Base-by-base conservation (phyloP, 2,329 filamentous ascomycete species). In the Fusarium oxysporum region DNA sequence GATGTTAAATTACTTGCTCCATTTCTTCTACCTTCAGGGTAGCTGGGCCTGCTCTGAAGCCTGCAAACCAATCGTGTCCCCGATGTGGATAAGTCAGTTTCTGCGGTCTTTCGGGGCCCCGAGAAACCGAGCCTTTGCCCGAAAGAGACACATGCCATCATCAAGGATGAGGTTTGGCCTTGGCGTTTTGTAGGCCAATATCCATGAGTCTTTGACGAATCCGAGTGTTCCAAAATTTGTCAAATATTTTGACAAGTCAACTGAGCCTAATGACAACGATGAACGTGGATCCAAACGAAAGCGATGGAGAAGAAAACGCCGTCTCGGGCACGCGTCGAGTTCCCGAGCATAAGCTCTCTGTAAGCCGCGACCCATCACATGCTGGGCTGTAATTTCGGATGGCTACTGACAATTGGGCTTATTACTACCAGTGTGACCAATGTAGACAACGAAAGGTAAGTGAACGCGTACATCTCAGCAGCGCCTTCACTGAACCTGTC, bases 331-430 rank as follows among this genome's bases (percentile, higher is more conserved):
- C 32, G 25, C 63, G 40, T 28, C 63, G 54, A 1, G 45, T 68
- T 7, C 62, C 65, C 3, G 65, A 68, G 7, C 65, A 68, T 8
- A 68, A 47, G 21, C 54, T 66, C 7, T 68, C 65, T 21, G 63
- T 68, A 13, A 48, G 63, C 30, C 2, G 9, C 32, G 30, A 41
- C 10, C 40, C 25, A 25, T 33, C 35, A 0, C 9, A 47, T 10
- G 14, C 21, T 19, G 16, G 7, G 47, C 3, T 33, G n/a, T 5
- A 23, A 50, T 19, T 9, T 33, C 11, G 5, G 14, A n/a, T 6
- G 21, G 21, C 3, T 5, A 30, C 40, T 64, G 13, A 53, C 40
- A 37, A 10, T 37, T 21, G 33, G 13, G 6, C n/a, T 25, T 17
- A 12, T 9, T 21, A 1, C 1, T 37, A 30, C 30, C 47, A 66